Evolutionary conservation across 2,329 filamentous ascomycete species (phyloP), one percentile per base, ranked within the genome.

Genomic region (Ceratocystis cubensis): DNA sequence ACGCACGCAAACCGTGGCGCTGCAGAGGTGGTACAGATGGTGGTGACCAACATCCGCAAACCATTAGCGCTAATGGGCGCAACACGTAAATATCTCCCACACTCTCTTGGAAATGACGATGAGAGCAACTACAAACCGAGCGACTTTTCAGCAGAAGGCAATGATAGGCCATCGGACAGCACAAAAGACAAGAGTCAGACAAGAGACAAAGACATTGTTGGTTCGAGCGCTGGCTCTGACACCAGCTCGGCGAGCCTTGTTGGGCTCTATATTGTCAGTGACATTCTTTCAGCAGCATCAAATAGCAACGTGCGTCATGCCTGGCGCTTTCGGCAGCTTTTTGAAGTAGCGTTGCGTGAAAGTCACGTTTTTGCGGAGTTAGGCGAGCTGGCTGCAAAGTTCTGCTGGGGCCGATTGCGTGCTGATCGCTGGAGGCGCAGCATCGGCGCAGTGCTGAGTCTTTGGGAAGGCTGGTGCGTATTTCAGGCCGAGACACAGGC

Each of bases 21-120:
- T 13, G 89, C 95, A 70, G 94, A 97, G 76, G 87, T 96, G 45
- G 91, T 96, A n/a, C 84, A 93, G 63, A 84, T 96, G 76, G 86
- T 97, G 46, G 83, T 96, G 0, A 81, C 85, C 0, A 97, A 99
- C 71, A 81, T 97, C 44, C 81, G 88, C 68, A 84, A 82, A 64
- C 94, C 94, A 0, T 84, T 95, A 67, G 82, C 86, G 5, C 84
- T 87, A 70, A 89, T 86, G 0, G 82, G 65, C 1, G 67, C 67
- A 15, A 48, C 53, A 82, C 5, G 88, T 88, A 28, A 92, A 90
- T 61, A 48, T 28, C 57, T 15, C 5, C 45, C 57, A 8, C 45
- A 45, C 5, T 28, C 22, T 28, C 41, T 30, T 7, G 48, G 13
- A n/a, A 41, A 56, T 37, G 46, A 25, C 5, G 25, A 53, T 15